A percentile compares a stretch with the other conserved stretches of the same genome.
Conservation (phyloP, 106 monocot genomes). For the Dendrobium officinale region DNA sequence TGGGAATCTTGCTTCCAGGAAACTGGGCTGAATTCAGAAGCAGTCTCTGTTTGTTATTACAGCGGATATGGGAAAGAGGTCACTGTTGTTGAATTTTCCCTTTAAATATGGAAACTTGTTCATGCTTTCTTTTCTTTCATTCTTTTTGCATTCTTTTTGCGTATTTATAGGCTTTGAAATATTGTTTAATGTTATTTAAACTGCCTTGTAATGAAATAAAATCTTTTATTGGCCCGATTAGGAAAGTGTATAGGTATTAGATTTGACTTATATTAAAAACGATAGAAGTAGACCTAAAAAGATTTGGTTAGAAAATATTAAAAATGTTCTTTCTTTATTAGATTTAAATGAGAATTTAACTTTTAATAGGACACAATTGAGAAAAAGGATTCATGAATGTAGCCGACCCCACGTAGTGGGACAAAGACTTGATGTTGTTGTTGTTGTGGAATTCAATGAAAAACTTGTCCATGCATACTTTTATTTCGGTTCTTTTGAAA, state of each 20-base stretch:
- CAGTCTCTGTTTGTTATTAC: conserved; percentile 51
- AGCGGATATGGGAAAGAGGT: conserved; percentile 69
- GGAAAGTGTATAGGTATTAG: too few relatives aligned
- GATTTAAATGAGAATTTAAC: too few relatives aligned
- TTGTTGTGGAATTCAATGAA: background rate
- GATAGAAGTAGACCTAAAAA: too few relatives aligned
- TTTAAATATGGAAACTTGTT: background rate
- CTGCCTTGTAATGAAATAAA: background rate
- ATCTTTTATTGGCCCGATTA: background rate
- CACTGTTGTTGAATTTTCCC: background rate
- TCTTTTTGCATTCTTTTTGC: background rate
- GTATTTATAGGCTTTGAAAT: background rate
- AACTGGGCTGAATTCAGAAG: conserved; percentile 47
- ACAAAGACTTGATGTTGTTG: too few relatives aligned
- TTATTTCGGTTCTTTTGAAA: background rate
- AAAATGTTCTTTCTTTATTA: too few relatives aligned
- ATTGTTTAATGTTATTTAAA: background rate
- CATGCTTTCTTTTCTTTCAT: background rate
- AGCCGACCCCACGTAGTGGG: too few relatives aligned
- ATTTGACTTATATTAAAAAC: too few relatives aligned
- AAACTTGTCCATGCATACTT: background rate
- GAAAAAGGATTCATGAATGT: too few relatives aligned
- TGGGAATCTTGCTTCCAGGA: conserved; percentile 81
- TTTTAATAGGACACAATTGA: too few relatives aligned
- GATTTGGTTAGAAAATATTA: too few relatives aligned